These are phyloP conservation scores for Tolypocladium ophioglossoides DNA, from an alignment of 2,329 filamentous ascomycete genomes.

Conservation along the genomic window DNA sequence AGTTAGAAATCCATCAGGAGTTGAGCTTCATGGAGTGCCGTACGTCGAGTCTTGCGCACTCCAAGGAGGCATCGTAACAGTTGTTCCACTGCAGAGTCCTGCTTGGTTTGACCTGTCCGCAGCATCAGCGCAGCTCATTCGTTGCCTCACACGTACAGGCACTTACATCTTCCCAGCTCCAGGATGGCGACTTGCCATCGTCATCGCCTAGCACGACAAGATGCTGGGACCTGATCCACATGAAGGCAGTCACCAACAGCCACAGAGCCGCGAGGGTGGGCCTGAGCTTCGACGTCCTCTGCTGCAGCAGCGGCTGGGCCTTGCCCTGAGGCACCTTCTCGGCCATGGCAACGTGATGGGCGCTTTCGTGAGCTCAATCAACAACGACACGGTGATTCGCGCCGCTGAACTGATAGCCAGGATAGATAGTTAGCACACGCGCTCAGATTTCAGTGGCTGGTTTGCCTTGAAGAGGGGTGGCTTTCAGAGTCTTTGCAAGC, in stretches of 20 bases:
- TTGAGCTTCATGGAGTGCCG: too few relatives aligned
- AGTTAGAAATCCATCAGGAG: neutral
- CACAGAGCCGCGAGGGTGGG: conserved; percentile 6
- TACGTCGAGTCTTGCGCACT: conserved; percentile 24
- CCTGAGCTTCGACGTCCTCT: neutral
- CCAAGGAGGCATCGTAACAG: conserved; percentile 7
- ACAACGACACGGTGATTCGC: neutral
- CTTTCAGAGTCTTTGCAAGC: too few relatives aligned
- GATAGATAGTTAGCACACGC: too few relatives aligned
- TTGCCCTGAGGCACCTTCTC: neutral
- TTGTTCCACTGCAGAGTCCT: conserved; percentile 7
- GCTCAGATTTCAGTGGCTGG: too few relatives aligned
- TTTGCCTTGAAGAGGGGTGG: too few relatives aligned
- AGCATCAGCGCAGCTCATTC: neutral
- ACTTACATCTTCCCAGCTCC: conserved; percentile 16
- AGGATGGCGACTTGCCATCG: conserved; percentile 5
- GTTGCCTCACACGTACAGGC: conserved; percentile 12
- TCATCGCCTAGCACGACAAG: neutral
- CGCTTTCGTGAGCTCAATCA: neutral
- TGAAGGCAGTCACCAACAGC: conserved; percentile 8
- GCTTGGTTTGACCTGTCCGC: conserved; percentile 21
- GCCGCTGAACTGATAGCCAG: neutral
- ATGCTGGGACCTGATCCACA: neutral
- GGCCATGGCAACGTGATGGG: neutral
- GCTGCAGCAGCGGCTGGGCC: neutral